Percentiles rank a stretch among this genome's conserved stretches.
Evolutionary conservation across 2,329 filamentous ascomycete genomes (phyloP).

Genomic region (Aspergillus fumigatiaffinis): DNA sequence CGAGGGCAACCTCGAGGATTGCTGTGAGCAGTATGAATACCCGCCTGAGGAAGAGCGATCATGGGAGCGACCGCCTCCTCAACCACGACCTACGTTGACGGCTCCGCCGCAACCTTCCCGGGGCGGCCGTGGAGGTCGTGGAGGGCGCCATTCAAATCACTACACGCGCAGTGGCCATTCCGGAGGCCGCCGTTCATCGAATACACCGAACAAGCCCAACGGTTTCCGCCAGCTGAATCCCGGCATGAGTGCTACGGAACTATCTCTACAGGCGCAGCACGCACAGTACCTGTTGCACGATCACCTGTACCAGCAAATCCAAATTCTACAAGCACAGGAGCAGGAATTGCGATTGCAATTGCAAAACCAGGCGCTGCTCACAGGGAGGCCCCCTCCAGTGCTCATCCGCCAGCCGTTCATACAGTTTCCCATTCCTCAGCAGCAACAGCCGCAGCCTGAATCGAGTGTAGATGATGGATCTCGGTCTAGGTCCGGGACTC

Average conservation of each 20-base stretch:
- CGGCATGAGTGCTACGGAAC: slow-evolving; percentile 34
- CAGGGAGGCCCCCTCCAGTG: slow-evolving; percentile 36
- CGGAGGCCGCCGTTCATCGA: slow-evolving; percentile 53
- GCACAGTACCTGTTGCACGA: slow-evolving; percentile 48
- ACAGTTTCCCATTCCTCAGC: slow-evolving; percentile 38
- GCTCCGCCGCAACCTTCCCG: slow-evolving; percentile 41
- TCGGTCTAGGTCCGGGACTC: slow-evolving; percentile 35
- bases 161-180: slow-evolving; percentile 46
- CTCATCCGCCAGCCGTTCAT: slow-evolving; percentile 41
- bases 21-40: slow-evolving; percentile 83
- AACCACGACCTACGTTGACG: slow-evolving; percentile 53
- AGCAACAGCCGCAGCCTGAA: slow-evolving; percentile 21
- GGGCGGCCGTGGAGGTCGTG: slow-evolving; percentile 47
- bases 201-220: slow-evolving; percentile 46
- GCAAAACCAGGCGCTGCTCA: slow-evolving; percentile 43
- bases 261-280: slow-evolving; percentile 43
- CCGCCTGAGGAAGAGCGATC: slow-evolving; percentile 70
- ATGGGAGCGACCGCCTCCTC: slow-evolving; percentile 55
- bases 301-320: slow-evolving; percentile 48
- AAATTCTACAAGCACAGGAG: slow-evolving; percentile 48
- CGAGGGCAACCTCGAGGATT: slow-evolving; percentile 72
- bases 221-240: slow-evolving; percentile 37
- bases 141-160: slow-evolving; percentile 48
- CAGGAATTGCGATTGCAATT: slow-evolving; percentile 47
- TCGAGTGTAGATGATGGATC: slow-evolving; percentile 33